Evolutionary conservation across 345 rosid genomes (phyloP), one percentile per base, ranked within the genome.

Genomic region (Lepidium didymum): DNA sequence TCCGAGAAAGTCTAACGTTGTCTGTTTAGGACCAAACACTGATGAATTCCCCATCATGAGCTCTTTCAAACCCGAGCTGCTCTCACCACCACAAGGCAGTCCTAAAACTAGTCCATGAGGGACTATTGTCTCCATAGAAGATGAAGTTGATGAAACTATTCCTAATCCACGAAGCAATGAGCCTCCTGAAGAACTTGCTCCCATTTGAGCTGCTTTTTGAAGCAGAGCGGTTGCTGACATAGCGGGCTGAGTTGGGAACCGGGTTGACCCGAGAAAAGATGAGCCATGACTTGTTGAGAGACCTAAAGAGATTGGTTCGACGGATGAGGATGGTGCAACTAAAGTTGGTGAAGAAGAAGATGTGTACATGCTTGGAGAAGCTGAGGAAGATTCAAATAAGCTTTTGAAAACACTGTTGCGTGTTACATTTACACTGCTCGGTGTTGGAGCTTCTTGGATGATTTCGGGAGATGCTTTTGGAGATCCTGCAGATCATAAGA

Each of bases 171-270:
- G 86, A 40, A 93, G 96, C 67, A 93, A 77, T 7, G 96, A 88
- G 7, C 87, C 84, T 61, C 81, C 85, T 14, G 78, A 46, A 6
- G 96, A 62, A 36, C 91, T 46, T 7, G 95, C 82, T 19, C 96
- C 99, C 86, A 94, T 83, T 70, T 89, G 92, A 10, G 97, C 99
- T 38, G 99, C 99, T 52, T 87, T 94, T 47, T 94, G 96, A 42
- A 94, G 96, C 81, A 94, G 73, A 37, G 99, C 99, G 0, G 99
- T 94, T 12, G 99, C 99, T 1, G 99, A 91, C 91, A 94, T 89
- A 4, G 95, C 79, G 0, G 96, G 87, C 13, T 72, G 69, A 61
- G 75, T 3, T 37, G 67, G 65, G 11, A 53, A 68, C 29, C 62
- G 25, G 25, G 50, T 43, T 23, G 63, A 61, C 38, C 74, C 68